A percentile compares a stretch with the other conserved stretches of the same genome.
Conservation (phyloP, 768 basidiomycete genomes). For the Pleurotus salmoneostramineus region DNA sequence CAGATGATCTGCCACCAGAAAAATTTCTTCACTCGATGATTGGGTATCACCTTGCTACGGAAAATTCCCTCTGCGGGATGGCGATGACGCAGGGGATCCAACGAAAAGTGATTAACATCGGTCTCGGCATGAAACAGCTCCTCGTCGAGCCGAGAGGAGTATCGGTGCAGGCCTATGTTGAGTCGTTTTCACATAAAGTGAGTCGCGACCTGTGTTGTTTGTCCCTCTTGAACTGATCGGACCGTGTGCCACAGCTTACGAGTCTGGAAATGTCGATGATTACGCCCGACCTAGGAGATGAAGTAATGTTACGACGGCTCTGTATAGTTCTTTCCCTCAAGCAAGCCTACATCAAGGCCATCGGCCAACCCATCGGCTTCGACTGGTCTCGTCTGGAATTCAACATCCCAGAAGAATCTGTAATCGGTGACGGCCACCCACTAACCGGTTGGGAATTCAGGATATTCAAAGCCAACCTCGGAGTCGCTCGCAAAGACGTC, state of each 20-base stretch:
- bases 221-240: neutral
- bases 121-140: slow-evolving; percentile 72
- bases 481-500: slow-evolving; percentile 53
- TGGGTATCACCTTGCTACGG: slow-evolving; percentile 70
- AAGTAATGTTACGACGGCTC: slow-evolving; percentile 66
- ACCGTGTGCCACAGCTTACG: slow-evolving; percentile 18
- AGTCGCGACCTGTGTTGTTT: slow-evolving; percentile 12
- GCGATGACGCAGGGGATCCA: slow-evolving; percentile 79
- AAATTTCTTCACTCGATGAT: slow-evolving; percentile 72
- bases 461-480: slow-evolving; percentile 69
- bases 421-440: slow-evolving; percentile 63
- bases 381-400: slow-evolving; percentile 82
- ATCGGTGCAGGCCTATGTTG: slow-evolving; percentile 58
- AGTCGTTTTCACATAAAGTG: slow-evolving; percentile 76
- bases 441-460: slow-evolving; percentile 86
- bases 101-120: slow-evolving; percentile 76
- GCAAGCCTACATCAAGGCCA: slow-evolving; percentile 77
- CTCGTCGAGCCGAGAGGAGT: slow-evolving; percentile 58
- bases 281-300: slow-evolving; percentile 48
- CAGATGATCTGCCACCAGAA: slow-evolving; percentile 59
- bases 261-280: slow-evolving; percentile 51
- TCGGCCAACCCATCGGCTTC: slow-evolving; percentile 78
- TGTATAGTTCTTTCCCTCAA: slow-evolving; percentile 80
- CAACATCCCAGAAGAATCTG: slow-evolving; percentile 59
- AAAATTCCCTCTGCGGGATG: slow-evolving; percentile 75